These are phyloP conservation scores for Geum urbanum DNA, from an alignment of 306 rosid genomes.

Conservation along the genomic window DNA sequence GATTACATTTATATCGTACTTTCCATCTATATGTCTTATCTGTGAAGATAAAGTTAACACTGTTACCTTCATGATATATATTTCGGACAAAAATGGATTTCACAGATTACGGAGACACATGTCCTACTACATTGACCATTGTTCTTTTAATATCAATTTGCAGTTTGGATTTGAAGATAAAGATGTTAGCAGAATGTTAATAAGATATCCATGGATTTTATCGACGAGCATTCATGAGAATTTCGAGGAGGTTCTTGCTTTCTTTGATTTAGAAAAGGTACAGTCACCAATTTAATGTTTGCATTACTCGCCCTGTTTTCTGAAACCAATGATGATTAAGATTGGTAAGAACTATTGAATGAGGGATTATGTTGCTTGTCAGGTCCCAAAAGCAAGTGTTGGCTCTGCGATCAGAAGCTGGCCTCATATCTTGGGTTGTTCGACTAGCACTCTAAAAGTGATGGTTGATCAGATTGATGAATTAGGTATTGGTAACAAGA, in stretches of 20 bases:
- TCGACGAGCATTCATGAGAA: constrained; percentile 65
- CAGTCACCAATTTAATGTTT: constrained; percentile 11
- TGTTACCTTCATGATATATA: neutral
- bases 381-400: constrained; percentile 56
- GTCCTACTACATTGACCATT: constrained; percentile 19
- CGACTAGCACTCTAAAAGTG: constrained; percentile 59
- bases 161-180: constrained; percentile 52
- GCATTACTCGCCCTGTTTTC: constrained; percentile 11
- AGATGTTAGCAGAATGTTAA: constrained; percentile 46
- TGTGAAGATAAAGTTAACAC: neutral
- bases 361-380: constrained; percentile 26
- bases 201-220: constrained; percentile 79
- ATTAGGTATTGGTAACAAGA: constrained; percentile 61
- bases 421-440: constrained; percentile 80
- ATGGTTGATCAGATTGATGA: constrained; percentile 57
- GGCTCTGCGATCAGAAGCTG: constrained; percentile 64
- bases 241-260: constrained; percentile 45
- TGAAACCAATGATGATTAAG: constrained; percentile 16
- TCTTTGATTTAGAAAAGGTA: constrained; percentile 63
- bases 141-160: constrained; percentile 17
- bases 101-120: neutral
- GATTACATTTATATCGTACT: neutral
- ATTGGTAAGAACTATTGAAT: neutral
- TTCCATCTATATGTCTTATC: neutral
- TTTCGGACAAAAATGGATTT: neutral